phyloP scores from a whole-genome alignment of 139 green algal genomes.

The Astrephomene gubernaculifera region DNA sequence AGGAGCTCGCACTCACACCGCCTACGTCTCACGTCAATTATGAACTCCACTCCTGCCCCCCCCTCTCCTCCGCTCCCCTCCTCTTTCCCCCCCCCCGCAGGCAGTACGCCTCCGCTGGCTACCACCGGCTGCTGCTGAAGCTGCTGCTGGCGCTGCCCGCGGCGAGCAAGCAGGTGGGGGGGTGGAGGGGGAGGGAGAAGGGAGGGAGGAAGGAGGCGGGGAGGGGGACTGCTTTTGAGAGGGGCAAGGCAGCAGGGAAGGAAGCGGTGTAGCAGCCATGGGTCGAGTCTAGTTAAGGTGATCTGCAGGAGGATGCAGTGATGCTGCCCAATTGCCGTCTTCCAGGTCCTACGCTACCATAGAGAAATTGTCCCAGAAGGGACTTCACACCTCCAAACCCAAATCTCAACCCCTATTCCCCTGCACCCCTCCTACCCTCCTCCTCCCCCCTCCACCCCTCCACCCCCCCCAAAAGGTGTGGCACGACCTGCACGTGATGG shows the following conservation, averaged over 20 bases:
- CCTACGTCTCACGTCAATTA: too few relatives aligned
- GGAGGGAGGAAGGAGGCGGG: not conserved
- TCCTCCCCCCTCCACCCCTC: not conserved
- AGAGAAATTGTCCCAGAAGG: too few relatives aligned
- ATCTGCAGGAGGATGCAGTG: too few relatives aligned
- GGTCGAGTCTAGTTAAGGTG: too few relatives aligned
- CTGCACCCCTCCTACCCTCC: not conserved
- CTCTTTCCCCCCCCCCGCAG: not conserved
- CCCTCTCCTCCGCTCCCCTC: not conserved
- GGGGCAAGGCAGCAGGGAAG: too few relatives aligned
- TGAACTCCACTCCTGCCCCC: not conserved
- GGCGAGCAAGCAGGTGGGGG: conserved; percentile 33
- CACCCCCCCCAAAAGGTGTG: conserved; percentile 17
- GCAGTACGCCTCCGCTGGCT: conserved; percentile 3
- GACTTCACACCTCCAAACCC: too few relatives aligned
- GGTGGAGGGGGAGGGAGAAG: not conserved
- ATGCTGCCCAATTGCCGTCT: too few relatives aligned
- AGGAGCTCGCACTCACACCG: too few relatives aligned
- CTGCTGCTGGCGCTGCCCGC: conserved; percentile 32
- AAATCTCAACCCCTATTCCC: too few relatives aligned
- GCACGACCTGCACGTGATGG: conserved; percentile 46
- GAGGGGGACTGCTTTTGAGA: too few relatives aligned
- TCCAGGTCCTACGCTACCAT: too few relatives aligned
- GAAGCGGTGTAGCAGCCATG: too few relatives aligned
- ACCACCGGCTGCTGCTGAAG: conserved; percentile 35